These are phyloP conservation scores for Thalia dealbata DNA, from an alignment of 176 grass and related monocot genomes.

Conservation along the genomic window DNA sequence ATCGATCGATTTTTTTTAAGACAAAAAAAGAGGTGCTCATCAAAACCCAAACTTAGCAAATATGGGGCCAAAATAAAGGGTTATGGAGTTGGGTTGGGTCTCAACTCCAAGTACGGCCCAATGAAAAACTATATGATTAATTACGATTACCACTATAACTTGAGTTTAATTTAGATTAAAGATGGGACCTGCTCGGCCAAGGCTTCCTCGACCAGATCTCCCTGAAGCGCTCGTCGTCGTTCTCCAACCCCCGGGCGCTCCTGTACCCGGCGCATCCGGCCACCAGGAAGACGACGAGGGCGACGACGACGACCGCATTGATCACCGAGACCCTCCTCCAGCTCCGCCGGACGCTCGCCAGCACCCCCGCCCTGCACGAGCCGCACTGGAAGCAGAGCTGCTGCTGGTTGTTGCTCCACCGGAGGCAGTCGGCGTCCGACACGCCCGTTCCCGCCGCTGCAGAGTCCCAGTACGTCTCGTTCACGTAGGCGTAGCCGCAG, in stretches of 20 bases:
- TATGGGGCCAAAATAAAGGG: no score
- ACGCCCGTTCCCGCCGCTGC: not conserved
- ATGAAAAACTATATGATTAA: no score
- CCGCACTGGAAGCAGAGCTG: not conserved
- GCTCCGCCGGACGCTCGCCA: not conserved
- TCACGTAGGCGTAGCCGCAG: not conserved
- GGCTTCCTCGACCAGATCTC: not conserved
- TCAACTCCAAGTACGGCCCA: no score
- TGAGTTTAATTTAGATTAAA: not conserved
- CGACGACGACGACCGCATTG: not conserved
- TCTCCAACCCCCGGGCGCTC: not conserved
- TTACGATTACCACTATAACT: no score
- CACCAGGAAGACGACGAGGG: not conserved
- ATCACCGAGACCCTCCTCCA: conserved; percentile 1
- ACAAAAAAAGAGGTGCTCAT: no score
- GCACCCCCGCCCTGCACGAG: not conserved
- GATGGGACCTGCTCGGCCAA: not conserved
- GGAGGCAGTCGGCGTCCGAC: not conserved
- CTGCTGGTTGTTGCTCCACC: not conserved
- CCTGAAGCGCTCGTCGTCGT: not conserved
- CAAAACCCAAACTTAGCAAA: no score
- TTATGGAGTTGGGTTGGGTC: no score
- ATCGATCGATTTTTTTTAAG: no score
- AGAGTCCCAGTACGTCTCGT: not conserved
- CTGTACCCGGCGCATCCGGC: not conserved